Evolutionary conservation across 306 rosid species (phyloP), one percentile per base, ranked within the genome.

Genomic region (Sophora flavescens): DNA sequence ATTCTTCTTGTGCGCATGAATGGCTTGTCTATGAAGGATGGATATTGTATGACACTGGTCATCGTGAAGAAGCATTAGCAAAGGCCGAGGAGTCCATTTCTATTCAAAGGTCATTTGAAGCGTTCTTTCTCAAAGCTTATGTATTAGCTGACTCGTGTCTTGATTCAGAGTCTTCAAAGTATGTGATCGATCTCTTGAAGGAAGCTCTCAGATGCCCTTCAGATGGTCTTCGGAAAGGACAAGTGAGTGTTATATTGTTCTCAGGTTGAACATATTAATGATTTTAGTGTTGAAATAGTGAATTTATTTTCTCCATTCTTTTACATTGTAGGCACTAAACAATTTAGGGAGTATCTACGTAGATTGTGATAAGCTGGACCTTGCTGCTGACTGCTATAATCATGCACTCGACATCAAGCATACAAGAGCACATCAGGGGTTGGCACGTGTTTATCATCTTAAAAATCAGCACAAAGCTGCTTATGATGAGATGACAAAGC

Each of bases 201-300:
- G 95, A 93, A 81, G 98, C 98, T 53, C 93, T 93, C 33, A 88
- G 88, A 83, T 93, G 98, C 81, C 98, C 97, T 84, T 93, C 98
- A 17, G 98, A 93, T 76, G 97, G 97, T 58, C 97, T 93, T 75
- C 87, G 98, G 68, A 93, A 93, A 86, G 98, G 98, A 72, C 98
- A 93, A 76, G 98, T 93, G 77, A 45, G 94, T 80, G 15, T 41
- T 66, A 17, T 79, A 22, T 41, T 75, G 38, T 45, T 72, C 56
- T 47, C 28, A 4, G 26, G 56, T 59, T 33, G 77, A 57, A 26
- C 11, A 6, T 68, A 16, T 50, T 60, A 41, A 68, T 80, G 67
- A 71, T 67, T 74, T 63, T 28, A 51, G 38, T 68, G 42, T 70
- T 33, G 68, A 77, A 73, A 38, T 62, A 51, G 26, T 69, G 67